Evolutionary conservation across 306 rosid species (phyloP).

Genomic region (Acacia crassicarpa): DNA sequence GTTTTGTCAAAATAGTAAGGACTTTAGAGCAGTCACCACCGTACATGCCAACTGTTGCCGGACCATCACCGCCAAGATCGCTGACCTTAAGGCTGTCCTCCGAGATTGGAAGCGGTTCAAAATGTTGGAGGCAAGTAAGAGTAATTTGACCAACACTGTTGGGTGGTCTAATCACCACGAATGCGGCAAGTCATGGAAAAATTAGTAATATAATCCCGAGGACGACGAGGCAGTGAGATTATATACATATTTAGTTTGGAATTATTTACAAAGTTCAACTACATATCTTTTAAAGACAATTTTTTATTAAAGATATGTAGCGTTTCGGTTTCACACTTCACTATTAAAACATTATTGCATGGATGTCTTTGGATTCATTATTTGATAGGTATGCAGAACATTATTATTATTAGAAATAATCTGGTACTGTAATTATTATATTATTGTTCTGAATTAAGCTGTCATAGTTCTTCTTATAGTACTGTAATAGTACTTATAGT

Average conservation of each 20-base stretch:
- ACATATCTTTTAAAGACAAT: neutral
- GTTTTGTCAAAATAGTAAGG: conserved; percentile 69
- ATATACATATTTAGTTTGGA: neutral
- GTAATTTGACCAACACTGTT: conserved; percentile 4
- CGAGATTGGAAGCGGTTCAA: conserved; percentile 69
- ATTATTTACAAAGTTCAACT: neutral
- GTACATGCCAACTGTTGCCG: conserved; percentile 86
- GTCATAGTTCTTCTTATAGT: neutral
- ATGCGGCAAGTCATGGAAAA: conserved; percentile 57
- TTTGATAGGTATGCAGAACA: neutral
- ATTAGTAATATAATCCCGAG: no score
- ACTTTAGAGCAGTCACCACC: conserved; percentile 50
- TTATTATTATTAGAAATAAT: neutral
- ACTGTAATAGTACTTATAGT: neutral
- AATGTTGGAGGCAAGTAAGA: conserved; percentile 18
- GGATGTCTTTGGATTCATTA: neutral
- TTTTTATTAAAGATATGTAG: neutral
- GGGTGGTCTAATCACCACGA: conserved; percentile 46
- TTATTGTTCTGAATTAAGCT: neutral
- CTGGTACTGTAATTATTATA: neutral
- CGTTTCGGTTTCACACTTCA: neutral
- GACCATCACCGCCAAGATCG: conserved; percentile 60
- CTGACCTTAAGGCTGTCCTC: conserved; percentile 45
- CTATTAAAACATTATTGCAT: neutral
- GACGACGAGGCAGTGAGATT: no score